Conservation (phyloP, 2,329 filamentous ascomycete genomes). For the Aureobasidium lini region DNA sequence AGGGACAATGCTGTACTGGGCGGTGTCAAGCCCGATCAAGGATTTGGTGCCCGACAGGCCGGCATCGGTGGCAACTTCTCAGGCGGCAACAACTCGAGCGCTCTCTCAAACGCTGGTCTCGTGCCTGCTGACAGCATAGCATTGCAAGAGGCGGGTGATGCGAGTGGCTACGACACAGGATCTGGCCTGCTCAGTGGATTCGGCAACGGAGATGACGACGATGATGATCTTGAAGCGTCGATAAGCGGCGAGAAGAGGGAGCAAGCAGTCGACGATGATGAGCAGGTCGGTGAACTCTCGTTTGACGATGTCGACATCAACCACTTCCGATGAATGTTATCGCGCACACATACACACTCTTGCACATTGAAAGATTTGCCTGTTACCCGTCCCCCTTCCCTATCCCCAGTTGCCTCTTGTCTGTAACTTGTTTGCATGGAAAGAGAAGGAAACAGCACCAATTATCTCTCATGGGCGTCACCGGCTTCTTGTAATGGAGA, state of each 20-base stretch:
- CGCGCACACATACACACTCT: neutral
- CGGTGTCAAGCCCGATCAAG: slow-evolving; percentile 85
- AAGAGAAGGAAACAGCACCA: slow-evolving; percentile 3
- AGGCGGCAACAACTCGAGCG: slow-evolving; percentile 39
- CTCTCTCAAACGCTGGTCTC: slow-evolving; percentile 72
- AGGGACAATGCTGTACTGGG: slow-evolving; percentile 97
- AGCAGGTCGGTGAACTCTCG: slow-evolving; percentile 61
- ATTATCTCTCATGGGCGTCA: neutral
- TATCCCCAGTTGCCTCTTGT: neutral
- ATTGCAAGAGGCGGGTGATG: slow-evolving; percentile 27
- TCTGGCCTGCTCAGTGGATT: slow-evolving; percentile 62
- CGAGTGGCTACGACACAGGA: slow-evolving; percentile 26
- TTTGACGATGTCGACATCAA: slow-evolving; percentile 56
- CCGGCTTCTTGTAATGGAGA: slow-evolving; percentile 4
- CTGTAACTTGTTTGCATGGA: slow-evolving; percentile 6
- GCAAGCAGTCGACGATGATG: slow-evolving; percentile 44
- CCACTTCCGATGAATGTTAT: slow-evolving; percentile 40
- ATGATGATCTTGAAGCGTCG: slow-evolving; percentile 76
- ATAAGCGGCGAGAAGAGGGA: slow-evolving; percentile 30
- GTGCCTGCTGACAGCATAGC: slow-evolving; percentile 27
- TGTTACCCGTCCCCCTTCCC: neutral
- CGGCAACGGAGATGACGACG: slow-evolving; percentile 91
- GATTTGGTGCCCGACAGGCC: slow-evolving; percentile 62
- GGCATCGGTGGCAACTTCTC: slow-evolving; percentile 41
- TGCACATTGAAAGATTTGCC: neutral